Base-by-base conservation (phyloP, 2,329 filamentous ascomycete species). In the Trichoderma afroharzianum region DNA sequence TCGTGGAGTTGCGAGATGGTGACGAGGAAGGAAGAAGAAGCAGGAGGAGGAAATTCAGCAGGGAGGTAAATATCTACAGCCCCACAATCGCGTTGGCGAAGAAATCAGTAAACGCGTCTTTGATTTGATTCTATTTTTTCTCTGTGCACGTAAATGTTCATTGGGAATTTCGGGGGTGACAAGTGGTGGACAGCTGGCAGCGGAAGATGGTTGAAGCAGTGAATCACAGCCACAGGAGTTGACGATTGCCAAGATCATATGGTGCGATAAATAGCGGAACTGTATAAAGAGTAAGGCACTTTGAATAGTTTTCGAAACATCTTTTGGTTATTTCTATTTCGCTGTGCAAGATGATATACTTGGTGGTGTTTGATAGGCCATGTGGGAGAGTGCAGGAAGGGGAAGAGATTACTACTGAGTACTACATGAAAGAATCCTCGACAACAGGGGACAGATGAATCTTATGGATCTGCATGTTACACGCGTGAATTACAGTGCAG, bases 61-160 rank as follows among this genome's bases (percentile, higher is more conserved):
- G 3, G 26, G 33, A 64, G 24, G 53, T 71, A 66, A 71, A 71
- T 66, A 66, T 21, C n/a, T 21, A 39, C 36, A 30, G 68, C 36
- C 53, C 68, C 68, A 71, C 61, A 66, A 66, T 66, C 66, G 47
- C 6, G 12, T 24, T 14, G 12, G 36, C 2, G 28, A 50, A 59
- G 28, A 21, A 64, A 71, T 71, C 68, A 71, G 68, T 66, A 66
- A 59, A 64, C 59, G 61, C 67, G 67, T 62, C 67, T 39, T 69
- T n/a, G 11, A 21, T 30, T 59, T 43, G 18, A 2, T 32, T 43
- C 57, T 18, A 18, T 36, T 50, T 33, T 53, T 12, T 53, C 14
- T 8, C n/a, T 47, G 30, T 53, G 36, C 18, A 33, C 26, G n/a
- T 14, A n/a, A 28, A 59, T 9, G n/a, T 11, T 53, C 9, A 21